Evolutionary conservation across 257 asterid species (phyloP).

Genomic region (Solanum pennellii): DNA sequence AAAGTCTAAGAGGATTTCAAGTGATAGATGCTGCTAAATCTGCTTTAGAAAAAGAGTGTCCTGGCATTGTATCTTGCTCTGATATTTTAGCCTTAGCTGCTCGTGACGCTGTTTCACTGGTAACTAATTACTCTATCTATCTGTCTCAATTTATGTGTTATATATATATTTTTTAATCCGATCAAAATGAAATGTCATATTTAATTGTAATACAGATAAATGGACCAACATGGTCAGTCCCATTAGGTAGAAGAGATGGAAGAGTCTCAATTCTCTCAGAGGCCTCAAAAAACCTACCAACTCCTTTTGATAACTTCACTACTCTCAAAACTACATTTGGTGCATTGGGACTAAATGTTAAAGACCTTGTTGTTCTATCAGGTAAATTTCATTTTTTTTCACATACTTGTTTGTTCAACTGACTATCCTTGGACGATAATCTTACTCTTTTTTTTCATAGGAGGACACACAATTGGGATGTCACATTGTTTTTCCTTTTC

Average conservation of each 20-base stretch:
- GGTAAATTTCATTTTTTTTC: not conserved
- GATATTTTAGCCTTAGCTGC: conserved; percentile 64
- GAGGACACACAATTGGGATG: not conserved
- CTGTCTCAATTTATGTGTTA: not conserved
- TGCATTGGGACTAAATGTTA: conserved; percentile 7
- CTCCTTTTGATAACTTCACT: conserved; percentile 4
- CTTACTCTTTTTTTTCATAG: not conserved
- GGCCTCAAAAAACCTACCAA: conserved; percentile 17
- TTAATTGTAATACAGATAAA: conserved; percentile 9
- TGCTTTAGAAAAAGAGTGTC: conserved; percentile 39
- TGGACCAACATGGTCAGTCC: conserved; percentile 65
- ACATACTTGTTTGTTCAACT: too few relatives aligned
- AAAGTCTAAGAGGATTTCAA: conserved; percentile 38
- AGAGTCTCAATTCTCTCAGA: conserved; percentile 36
- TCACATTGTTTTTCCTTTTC: not conserved
- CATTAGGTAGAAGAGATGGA: conserved; percentile 69
- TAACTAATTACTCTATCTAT: not conserved
- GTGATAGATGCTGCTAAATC: conserved; percentile 56
- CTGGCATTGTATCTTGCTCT: conserved; percentile 58
- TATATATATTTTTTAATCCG: not conserved
- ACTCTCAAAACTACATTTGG: conserved; percentile 12
- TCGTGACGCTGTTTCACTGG: conserved; percentile 40
- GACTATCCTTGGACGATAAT: not conserved
- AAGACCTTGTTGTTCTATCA: conserved; percentile 22
- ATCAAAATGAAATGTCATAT: not conserved